Percentiles rank a stretch among this genome's conserved stretches.
Evolutionary conservation across 495 filamentous ascomycete species (phyloP).

Genomic region (Penicillium alfredii): DNA sequence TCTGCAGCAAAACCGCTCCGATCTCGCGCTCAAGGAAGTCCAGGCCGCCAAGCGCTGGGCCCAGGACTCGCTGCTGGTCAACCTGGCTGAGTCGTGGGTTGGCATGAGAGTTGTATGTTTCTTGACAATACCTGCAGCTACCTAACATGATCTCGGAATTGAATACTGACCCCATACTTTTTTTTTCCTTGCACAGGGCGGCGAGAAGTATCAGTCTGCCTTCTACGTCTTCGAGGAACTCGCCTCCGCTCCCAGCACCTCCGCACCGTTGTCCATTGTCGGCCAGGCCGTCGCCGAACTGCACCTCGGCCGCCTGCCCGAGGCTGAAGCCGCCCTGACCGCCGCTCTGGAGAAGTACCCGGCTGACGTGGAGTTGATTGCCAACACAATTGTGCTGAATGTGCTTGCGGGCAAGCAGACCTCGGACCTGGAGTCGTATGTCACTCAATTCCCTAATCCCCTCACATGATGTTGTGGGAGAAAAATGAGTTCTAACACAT

Average conservation of each 20-base stretch:
- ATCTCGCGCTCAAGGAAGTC: conserved; percentile 86
- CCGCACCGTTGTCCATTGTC: conserved; percentile 58
- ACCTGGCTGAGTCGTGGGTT: conserved; percentile 93
- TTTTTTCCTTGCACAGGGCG: conserved; percentile 54
- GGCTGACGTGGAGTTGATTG: conserved; percentile 64
- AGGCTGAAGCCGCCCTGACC: conserved; percentile 80
- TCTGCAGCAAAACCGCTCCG: conserved; percentile 80
- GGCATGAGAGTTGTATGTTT: conserved; percentile 73
- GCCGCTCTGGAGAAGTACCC: conserved; percentile 72
- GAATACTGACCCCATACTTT: no score
- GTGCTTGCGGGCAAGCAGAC: conserved; percentile 66
- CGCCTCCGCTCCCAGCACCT: conserved; percentile 71
- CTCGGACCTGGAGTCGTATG: conserved; percentile 55
- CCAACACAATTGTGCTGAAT: conserved; percentile 74
- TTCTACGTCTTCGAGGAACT: conserved; percentile 99
- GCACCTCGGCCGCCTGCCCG: conserved; percentile 80
- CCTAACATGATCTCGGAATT: no score
- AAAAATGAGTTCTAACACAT: conserved; percentile 13
- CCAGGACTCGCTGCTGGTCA: conserved; percentile 89
- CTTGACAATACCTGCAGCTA: no score
- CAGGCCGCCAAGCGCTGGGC: conserved; percentile 88
- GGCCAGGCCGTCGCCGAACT: conserved; percentile 89
- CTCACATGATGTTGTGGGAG: no score
- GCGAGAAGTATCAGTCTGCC: conserved; percentile 91
- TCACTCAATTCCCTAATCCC: conserved; percentile 1